A percentile compares a stretch with the other conserved stretches of the same genome.
These are phyloP conservation scores for Penicillium capsulatum DNA, from an alignment of 2,329 filamentous ascomycete species.

Conservation along the genomic window DNA sequence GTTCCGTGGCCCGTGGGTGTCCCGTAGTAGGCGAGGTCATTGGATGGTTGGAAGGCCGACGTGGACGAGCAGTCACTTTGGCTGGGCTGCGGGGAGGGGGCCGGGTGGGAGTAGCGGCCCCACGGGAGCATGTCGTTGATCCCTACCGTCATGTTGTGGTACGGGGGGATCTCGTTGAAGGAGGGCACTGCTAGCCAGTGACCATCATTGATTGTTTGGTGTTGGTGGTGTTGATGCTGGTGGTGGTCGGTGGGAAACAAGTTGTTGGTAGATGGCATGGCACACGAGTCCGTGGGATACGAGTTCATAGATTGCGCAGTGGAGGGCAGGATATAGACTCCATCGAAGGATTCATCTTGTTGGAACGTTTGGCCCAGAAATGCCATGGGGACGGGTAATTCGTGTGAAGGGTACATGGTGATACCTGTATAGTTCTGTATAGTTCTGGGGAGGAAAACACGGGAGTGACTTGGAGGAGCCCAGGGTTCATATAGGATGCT, in stretches of 20 bases:
- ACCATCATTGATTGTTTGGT: not conserved
- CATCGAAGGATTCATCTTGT: not conserved
- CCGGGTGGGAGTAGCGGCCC: not conserved
- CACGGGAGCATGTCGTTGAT: not conserved
- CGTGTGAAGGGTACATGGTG: not conserved
- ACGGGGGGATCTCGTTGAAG: not conserved
- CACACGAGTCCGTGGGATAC: not conserved
- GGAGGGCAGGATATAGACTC: not conserved
- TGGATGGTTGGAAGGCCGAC: not conserved
- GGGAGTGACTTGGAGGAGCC: not conserved
- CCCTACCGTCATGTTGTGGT: not conserved
- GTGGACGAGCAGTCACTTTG: not conserved
- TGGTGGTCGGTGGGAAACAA: not conserved
- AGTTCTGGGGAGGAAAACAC: not conserved
- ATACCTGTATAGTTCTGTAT: not conserved
- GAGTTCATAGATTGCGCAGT: not conserved
- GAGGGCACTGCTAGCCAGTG: not conserved
- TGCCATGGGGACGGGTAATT: not conserved
- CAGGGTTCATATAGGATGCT: not conserved
- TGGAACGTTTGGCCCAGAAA: not conserved
- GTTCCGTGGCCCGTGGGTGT: slow-evolving; percentile 27
- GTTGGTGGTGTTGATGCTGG: not conserved
- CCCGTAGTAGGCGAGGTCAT: not conserved
- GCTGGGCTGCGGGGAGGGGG: not conserved
- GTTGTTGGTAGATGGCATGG: not conserved